Evolutionary conservation across 345 rosid species (phyloP).

Genomic region (Aegle marmelos): DNA sequence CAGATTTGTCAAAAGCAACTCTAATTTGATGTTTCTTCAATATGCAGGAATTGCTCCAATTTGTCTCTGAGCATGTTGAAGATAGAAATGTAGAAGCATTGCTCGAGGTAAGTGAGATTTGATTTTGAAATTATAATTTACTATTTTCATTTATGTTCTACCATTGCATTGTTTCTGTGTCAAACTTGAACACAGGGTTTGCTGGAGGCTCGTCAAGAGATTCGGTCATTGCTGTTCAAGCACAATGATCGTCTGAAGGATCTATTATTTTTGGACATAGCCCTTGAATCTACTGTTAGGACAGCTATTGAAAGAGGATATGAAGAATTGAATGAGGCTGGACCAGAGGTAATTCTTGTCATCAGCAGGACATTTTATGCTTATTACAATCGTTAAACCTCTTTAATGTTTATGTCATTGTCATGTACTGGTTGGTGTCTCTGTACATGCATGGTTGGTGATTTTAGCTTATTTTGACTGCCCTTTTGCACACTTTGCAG

Average conservation of each 20-base stretch:
- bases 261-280: slow-evolving; percentile 83
- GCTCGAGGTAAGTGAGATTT: slow-evolving; percentile 63
- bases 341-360: slow-evolving; percentile 67
- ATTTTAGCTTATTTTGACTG: slow-evolving; percentile 20
- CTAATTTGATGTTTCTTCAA: slow-evolving; percentile 8
- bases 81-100: slow-evolving; percentile 84
- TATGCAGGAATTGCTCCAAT: slow-evolving; percentile 77
- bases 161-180: background rate
- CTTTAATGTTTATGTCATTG: background rate
- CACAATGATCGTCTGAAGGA: slow-evolving; percentile 84
- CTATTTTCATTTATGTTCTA: slow-evolving; percentile 2
- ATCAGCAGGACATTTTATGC: background rate
- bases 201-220: slow-evolving; percentile 98
- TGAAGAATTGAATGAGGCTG: slow-evolving; percentile 70
- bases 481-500: slow-evolving; percentile 41
- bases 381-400: background rate
- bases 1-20: slow-evolving; percentile 8
- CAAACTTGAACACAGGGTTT: slow-evolving; percentile 57
- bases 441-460: background rate
- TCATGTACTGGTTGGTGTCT: slow-evolving; percentile 1
- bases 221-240: slow-evolving; percentile 66
- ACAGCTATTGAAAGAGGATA: slow-evolving; percentile 96
- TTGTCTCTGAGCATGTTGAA: slow-evolving; percentile 76
- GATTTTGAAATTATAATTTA: background rate
- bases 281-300: slow-evolving; percentile 94